Percentiles rank a stretch among this genome's conserved stretches.
Evolutionary conservation across 495 filamentous ascomycete species (phyloP).

Genomic region (Oleoguttula mirabilis): DNA sequence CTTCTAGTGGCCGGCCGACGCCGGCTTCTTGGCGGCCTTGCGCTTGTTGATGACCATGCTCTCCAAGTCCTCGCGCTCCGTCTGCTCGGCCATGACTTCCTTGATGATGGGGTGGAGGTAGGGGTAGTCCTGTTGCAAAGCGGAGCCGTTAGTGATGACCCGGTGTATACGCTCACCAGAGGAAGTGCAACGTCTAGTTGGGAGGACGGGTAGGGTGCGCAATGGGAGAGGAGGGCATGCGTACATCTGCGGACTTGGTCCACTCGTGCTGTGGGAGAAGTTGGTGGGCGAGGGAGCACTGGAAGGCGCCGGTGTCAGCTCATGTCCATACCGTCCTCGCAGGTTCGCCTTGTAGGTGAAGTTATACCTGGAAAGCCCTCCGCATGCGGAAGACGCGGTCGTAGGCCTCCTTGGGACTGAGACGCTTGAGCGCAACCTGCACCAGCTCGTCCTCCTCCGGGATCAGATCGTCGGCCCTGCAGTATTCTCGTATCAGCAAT

Average conservation of each 20-base stretch:
- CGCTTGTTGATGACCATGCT: constrained; percentile 49
- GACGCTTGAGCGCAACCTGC: constrained; percentile 75
- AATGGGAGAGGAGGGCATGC: constrained; percentile 27
- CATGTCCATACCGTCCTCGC: too few species aligned
- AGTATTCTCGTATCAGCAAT: too few species aligned
- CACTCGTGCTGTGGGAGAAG: constrained; percentile 72
- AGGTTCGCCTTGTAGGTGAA: too few species aligned
- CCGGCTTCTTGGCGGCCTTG: neutral
- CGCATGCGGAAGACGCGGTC: constrained; percentile 95
- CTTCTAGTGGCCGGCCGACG: too few species aligned
- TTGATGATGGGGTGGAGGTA: constrained; percentile 73
- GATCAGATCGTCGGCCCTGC: constrained; percentile 84
- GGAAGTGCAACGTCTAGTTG: constrained; percentile 1
- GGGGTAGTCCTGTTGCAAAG: constrained; percentile 54
- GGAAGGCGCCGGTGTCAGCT: too few species aligned
- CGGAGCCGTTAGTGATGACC: too few species aligned
- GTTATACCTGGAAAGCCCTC: constrained; percentile 78
- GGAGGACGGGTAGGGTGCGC: too few species aligned
- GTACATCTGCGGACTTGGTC: constrained; percentile 62
- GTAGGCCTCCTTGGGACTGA: constrained; percentile 79
- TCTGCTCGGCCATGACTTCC: constrained; percentile 69
- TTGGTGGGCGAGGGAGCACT: constrained; percentile 76
- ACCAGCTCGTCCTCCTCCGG: constrained; percentile 79
- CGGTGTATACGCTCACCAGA: neutral
- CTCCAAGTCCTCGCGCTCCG: constrained; percentile 75